Conservation (phyloP, 495 filamentous ascomycete species). For the Aspergillus coremiiformis region DNA sequence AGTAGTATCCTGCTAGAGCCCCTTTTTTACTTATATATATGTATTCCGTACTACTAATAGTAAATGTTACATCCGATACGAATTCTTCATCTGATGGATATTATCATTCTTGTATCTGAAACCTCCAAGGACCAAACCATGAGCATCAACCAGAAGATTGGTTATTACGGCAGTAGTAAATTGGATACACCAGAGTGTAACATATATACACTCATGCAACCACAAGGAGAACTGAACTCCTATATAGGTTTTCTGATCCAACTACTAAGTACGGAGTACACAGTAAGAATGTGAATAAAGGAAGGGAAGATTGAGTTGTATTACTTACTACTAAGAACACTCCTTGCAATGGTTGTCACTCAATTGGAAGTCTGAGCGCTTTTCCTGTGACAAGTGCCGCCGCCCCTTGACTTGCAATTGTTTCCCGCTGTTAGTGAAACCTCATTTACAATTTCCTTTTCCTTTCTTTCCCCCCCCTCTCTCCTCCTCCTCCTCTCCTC, state of each 20-base stretch:
- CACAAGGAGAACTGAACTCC: no score
- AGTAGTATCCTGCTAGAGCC: neutral
- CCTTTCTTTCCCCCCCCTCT: slow-evolving; percentile 9
- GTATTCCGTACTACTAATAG: no score
- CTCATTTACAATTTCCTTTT: slow-evolving; percentile 6
- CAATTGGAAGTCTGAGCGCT: neutral
- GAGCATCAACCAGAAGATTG: neutral
- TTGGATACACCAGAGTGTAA: neutral
- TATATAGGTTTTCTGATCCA: no score
- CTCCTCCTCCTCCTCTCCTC: slow-evolving; percentile 7
- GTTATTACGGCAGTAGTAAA: neutral
- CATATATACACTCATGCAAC: no score
- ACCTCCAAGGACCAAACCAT: neutral
- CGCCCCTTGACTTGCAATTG: slow-evolving; percentile 2
- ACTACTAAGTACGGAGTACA: no score
- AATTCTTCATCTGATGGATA: neutral
- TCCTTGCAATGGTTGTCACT: neutral
- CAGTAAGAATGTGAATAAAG: no score
- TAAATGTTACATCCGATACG: neutral
- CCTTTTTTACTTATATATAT: neutral
- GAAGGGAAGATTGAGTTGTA: no score
- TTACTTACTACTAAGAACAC: neutral
- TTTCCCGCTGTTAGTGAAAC: slow-evolving; percentile 16
- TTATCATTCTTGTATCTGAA: slow-evolving; percentile 1
- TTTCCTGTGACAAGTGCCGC: neutral